Percentiles rank a stretch among this genome's conserved stretches.
Evolutionary conservation across 2,329 filamentous ascomycete genomes (phyloP).

Genomic region (Colletotrichum acutatum): DNA sequence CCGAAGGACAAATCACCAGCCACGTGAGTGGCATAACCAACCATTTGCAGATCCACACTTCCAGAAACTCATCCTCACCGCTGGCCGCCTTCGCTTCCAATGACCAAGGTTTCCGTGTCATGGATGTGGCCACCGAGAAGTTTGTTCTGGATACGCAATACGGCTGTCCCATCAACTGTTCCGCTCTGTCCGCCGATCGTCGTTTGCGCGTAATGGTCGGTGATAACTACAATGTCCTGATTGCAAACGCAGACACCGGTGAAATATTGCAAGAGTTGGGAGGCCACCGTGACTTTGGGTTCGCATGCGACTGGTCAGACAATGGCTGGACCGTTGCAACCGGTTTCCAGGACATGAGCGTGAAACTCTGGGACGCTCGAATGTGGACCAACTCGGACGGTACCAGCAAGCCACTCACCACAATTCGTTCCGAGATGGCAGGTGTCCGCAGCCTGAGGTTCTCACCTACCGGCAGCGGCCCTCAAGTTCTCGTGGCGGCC

Average conservation of each 20-base stretch:
- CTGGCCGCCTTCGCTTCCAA: conserved; percentile 72
- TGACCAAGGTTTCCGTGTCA: conserved; percentile 66
- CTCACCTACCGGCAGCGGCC: conserved; percentile 76
- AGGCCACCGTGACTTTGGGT: conserved; percentile 77
- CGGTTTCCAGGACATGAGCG: conserved; percentile 78
- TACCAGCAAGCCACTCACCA: conserved; percentile 57
- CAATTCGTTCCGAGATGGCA: conserved; percentile 73
- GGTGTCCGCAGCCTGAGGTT: conserved; percentile 77
- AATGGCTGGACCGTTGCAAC: conserved; percentile 82
- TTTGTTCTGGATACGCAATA: conserved; percentile 66
- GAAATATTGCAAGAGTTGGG: conserved; percentile 65
- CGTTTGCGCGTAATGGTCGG: conserved; percentile 79
- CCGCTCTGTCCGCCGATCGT: conserved; percentile 76
- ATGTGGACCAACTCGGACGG: conserved; percentile 70
- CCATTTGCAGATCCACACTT: conserved; percentile 68
- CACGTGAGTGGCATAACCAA: conserved; percentile 70
- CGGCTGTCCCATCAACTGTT: conserved; percentile 75
- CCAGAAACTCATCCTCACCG: conserved; percentile 63
- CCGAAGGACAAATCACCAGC: conserved; percentile 60
- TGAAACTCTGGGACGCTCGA: conserved; percentile 82
- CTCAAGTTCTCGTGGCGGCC: conserved; percentile 74
- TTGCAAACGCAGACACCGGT: conserved; percentile 76
- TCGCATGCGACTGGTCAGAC: conserved; percentile 83
- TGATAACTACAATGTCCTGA: conserved; percentile 72
- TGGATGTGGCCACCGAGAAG: conserved; percentile 69